Base-by-base conservation (phyloP, 2,329 filamentous ascomycete genomes). In the Cadophora sp. region DNA sequence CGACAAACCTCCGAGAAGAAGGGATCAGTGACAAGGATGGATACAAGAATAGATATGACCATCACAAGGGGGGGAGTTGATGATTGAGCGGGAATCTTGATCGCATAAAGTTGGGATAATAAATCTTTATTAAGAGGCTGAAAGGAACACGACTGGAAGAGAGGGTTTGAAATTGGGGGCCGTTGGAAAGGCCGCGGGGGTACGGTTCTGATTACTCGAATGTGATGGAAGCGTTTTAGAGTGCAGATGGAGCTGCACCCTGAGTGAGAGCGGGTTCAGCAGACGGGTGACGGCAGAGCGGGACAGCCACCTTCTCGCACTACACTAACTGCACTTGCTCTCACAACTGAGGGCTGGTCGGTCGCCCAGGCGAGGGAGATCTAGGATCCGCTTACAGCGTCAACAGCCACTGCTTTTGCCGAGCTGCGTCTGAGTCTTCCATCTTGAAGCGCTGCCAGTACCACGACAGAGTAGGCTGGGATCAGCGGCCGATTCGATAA, bases 1-100 rank as follows among this genome's bases (percentile, higher is more conserved):
- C 55, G 33, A 58, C 74, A 72, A 72, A 66, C 36, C 69, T 72
- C 72, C 73, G 70, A 73, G 64, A 43, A 67, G 70, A 68, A 69
- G 55, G 72, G 72, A 70, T 73, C 22, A 24, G 48, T 56, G 65
- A 61, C 70, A 67, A 60, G 65, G 69, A 73, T 71, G 50, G 61
- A 11, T 58, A 68, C 66, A 59, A 65, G 51, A 69, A 71, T 72
- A 72, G 67, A 70, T 55, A 11, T 58, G 59, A 59, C 60, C 20
- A 67, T 65, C 61, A 43, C 61, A 43, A 41, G 62, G 59, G 53
- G 56, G 45, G 41, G 47, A 66, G 20, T 27, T 48, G 58, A 43
- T 59, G 39, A 63, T 56, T 48, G n/a, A 41, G 33, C 33, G 27
- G 53, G 45, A 59, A 59, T 65, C 62, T 58, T 43, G 55, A 65